Evolutionary conservation across 768 basidiomycete genomes (phyloP).

Genomic region (Leccinum sublutescens): DNA sequence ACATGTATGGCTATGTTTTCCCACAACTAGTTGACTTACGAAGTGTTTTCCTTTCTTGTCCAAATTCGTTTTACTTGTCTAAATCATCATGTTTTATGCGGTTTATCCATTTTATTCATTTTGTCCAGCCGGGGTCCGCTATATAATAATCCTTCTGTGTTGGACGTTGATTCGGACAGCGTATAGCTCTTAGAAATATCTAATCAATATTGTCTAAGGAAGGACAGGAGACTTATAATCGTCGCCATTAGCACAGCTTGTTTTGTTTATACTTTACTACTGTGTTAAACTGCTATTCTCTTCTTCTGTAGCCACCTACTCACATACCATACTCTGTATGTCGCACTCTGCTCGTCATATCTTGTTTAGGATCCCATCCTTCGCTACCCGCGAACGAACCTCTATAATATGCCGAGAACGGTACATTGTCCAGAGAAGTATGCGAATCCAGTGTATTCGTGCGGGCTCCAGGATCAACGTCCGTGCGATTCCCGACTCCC

Average conservation of each 20-base stretch:
- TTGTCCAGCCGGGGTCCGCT: no score
- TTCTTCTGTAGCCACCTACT: slow-evolving; percentile 19
- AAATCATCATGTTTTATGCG: no score
- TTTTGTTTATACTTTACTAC: slow-evolving; percentile 4
- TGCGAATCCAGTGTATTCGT: slow-evolving; percentile 2
- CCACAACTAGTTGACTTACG: neutral
- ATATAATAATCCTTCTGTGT: slow-evolving; percentile 2
- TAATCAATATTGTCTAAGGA: slow-evolving; percentile 21
- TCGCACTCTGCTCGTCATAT: slow-evolving; percentile 3
- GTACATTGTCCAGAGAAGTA: neutral
- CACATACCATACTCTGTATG: neutral
- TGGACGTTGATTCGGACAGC: slow-evolving; percentile 7
- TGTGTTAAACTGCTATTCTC: slow-evolving; percentile 2
- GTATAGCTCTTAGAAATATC: slow-evolving; percentile 1
- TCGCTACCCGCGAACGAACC: neutral
- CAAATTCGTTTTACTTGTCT: no score
- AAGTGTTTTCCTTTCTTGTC: neutral
- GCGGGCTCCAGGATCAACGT: slow-evolving; percentile 2
- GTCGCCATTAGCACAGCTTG: slow-evolving; percentile 7
- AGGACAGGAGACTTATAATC: slow-evolving; percentile 18
- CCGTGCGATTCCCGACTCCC: slow-evolving; percentile 2
- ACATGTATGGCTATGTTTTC: neutral
- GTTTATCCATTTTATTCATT: no score
- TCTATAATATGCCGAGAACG: neutral
- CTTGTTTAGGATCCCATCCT: neutral